Evolutionary conservation across 2,329 filamentous ascomycete genomes (phyloP), one percentile per base, ranked within the genome.

Genomic region (Xylariaceae sp.): DNA sequence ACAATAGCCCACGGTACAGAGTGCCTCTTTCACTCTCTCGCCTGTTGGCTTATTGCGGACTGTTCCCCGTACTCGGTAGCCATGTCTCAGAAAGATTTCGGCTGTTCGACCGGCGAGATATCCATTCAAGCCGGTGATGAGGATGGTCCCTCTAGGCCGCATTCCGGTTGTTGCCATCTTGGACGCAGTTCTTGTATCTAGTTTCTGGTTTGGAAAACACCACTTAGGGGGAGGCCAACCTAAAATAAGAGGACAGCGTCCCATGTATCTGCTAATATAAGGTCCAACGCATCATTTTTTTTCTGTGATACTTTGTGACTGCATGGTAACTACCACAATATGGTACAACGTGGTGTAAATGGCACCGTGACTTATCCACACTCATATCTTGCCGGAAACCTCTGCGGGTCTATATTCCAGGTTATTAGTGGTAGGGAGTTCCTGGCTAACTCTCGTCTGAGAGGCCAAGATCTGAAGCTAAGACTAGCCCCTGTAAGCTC

Each of bases 71-170:
- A 69, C 64, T 27, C 53, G 56, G 42, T 64, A 68, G 18, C 66
- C 66, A 29, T 61, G 50, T 24, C 47, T 59, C 32, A 68, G 39
- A 2, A 57, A 52, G 27, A 60, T 33, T 27, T 68, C 65, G 27
- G 66, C 65, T 11, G 63, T 62, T 18, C 66, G 57, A 33, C 64
- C 67, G 26, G 65, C 67, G 6, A 69, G 54, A 29, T 67, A 68
- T 40, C 67, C 67, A 44, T 67, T 69, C 40, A 68, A 45, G 8
- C 67, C 67, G 23, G 67, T 68, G 40, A 69, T 65, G n/a, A 69
- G 59, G 43, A 69, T 49, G 15, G 58, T 62, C 11, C 16, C 29
- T 32, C 55, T 55, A 4, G 29, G 3, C 6, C 15, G n/a, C n/a
- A 41, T 33, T 29, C 23, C 36, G 15, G 30, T 30, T 11, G 29